A percentile compares a stretch with the other conserved stretches of the same genome.
These are phyloP conservation scores for Heritiera littoralis DNA, from an alignment of 345 rosid genomes.

Conservation along the genomic window DNA sequence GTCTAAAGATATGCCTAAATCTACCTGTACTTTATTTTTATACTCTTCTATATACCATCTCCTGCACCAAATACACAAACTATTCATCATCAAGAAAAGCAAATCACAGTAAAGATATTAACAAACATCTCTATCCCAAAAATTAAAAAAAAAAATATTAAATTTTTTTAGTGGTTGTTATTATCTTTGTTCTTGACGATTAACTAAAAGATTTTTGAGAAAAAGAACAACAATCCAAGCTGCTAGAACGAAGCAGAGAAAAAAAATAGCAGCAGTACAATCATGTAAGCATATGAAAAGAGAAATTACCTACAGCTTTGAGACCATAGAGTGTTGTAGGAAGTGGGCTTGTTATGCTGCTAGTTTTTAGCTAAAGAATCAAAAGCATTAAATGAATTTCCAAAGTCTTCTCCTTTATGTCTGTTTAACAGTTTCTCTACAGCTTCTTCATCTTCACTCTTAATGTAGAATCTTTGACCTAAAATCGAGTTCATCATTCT, in stretches of 20 bases:
- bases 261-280: neutral
- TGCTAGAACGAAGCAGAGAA: neutral
- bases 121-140: too few species aligned
- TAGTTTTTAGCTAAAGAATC: constrained; percentile 42
- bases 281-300: neutral
- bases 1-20: neutral
- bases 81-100: neutral
- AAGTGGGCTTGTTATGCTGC: constrained; percentile 48
- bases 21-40: neutral
- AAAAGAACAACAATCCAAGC: neutral
- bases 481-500: constrained; percentile 63
- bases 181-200: too few species aligned
- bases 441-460: constrained; percentile 87
- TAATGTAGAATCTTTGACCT: constrained; percentile 78
- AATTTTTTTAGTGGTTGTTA: too few species aligned
- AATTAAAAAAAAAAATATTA: too few species aligned
- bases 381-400: constrained; percentile 54
- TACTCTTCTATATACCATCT: neutral
- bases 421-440: constrained; percentile 42
- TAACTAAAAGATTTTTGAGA: too few species aligned
- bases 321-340: constrained; percentile 84
- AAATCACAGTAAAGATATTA: too few species aligned
- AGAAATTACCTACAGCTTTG: constrained; percentile 80
- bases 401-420: constrained; percentile 40
- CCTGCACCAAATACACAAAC: neutral